A percentile compares a stretch with the other conserved stretches of the same genome.
Evolutionary conservation across 2,329 filamentous ascomycete genomes (phyloP).

Genomic region (Aureobasidium sp.): DNA sequence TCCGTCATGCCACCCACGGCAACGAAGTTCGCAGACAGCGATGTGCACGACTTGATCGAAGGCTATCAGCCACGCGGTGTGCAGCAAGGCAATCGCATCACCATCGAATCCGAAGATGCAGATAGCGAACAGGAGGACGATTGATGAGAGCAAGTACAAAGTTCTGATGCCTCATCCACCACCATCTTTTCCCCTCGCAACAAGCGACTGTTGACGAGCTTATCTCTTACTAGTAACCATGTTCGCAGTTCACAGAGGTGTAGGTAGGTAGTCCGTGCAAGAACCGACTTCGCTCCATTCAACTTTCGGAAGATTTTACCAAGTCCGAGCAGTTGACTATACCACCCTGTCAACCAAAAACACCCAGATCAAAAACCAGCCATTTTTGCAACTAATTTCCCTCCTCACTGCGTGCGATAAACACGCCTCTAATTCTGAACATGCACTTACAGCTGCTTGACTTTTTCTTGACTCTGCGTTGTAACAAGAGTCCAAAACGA

Average conservation of each 20-base stretch:
- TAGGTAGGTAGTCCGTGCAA: no score
- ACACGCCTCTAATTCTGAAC: not conserved
- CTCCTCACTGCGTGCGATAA: no score
- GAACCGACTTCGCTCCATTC: no score
- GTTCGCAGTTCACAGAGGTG: no score
- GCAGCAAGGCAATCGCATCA: not conserved
- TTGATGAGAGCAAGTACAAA: not conserved
- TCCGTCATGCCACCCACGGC: constrained; percentile 17
- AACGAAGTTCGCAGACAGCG: not conserved
- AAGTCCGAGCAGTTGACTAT: not conserved
- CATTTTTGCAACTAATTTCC: no score
- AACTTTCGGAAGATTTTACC: no score
- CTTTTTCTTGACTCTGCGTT: no score
- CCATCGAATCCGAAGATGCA: not conserved
- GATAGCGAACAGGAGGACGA: not conserved
- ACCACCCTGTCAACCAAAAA: not conserved
- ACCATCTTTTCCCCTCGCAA: not conserved
- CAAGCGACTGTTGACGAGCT: not conserved
- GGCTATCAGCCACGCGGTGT: constrained; percentile 24
- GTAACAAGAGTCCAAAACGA: no score
- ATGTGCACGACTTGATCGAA: constrained; percentile 22
- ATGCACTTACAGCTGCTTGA: no score
- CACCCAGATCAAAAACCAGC: not conserved
- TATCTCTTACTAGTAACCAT: no score
- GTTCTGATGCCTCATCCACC: not conserved